Base-by-base conservation (phyloP, 2,329 filamentous ascomycete species). In the Acrocalymma vagum region DNA sequence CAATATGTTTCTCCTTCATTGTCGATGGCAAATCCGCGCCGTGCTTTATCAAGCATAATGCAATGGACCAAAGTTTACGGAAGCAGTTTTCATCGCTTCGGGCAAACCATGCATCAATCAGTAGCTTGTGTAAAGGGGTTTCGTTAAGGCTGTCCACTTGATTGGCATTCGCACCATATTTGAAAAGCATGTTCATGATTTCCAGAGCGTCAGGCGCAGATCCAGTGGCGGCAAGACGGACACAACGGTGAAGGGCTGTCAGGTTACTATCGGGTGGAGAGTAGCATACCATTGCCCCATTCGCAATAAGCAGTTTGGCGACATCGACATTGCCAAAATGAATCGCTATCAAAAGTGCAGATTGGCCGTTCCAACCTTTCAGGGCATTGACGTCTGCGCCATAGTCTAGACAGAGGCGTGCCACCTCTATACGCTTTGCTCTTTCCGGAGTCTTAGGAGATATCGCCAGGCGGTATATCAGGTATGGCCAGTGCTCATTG, bases 341-440 rank as follows among this genome's bases (percentile, higher is more conserved):
- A 25, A 53, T 55, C n/a, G 52, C 49, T 8, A 55, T 53, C 37
- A 51, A 42, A 14, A 55, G 42, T 2, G 52, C 45, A 13, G 44
- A 49, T 30, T 55, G 49, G 17, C 51, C 52, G 31, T 55, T 55
- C 52, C 52, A 55, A 9, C 46, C 49, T 24, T 55, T 48, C 8
- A 48, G 25, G 5, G 43, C 43, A 25, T 55, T 51, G 9, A 53
- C 46, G 17, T 55, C 52, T 13, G 52, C 52, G 21, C 49, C 52
- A 25, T 45, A 47, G 16, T 53, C 43, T 29, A 55, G 42, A 24
- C 42, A 55, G 9, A 55, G 36, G 4, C 38, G 45, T 17, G 51
- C 51, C 10, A 55, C 38, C 23, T 55, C 45, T n/a, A 55, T 31
- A 1, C 36, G 42, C 14, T 37, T 47, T 8, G 26, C 17, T 0